Conservation (phyloP, 768 basidiomycete species). For the Termitomyces sp. region DNA sequence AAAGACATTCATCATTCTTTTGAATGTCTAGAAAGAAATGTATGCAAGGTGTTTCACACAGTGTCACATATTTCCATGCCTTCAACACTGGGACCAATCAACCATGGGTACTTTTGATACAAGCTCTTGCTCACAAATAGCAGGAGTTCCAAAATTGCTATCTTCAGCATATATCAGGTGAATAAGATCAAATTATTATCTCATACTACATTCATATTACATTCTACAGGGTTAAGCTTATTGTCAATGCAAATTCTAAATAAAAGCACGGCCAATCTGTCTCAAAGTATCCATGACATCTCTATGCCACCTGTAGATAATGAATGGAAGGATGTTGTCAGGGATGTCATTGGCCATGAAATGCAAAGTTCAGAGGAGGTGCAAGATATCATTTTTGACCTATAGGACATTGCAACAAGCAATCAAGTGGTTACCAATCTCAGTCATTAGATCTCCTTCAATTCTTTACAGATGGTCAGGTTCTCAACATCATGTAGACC, state of each 20-base stretch:
- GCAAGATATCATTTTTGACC: background rate
- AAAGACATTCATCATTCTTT: too few species aligned
- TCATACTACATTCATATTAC: too few species aligned
- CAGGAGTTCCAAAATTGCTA: background rate
- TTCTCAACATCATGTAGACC: background rate
- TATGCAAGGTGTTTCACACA: background rate
- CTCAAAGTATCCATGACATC: background rate
- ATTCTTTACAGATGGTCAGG: background rate
- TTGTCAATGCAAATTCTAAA: background rate
- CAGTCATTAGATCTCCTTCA: background rate
- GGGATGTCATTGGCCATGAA: background rate
- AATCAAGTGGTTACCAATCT: background rate
- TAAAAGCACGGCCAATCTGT: background rate
- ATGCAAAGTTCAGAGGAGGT: background rate
- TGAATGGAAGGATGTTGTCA: background rate
- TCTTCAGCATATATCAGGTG: background rate
- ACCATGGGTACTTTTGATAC: background rate
- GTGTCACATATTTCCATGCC: background rate
- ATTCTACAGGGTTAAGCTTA: background rate
- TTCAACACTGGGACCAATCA: background rate
- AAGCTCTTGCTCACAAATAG: background rate
- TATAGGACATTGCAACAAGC: background rate
- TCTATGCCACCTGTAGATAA: background rate
- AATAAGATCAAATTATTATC: too few species aligned
- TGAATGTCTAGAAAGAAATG: background rate